Evolutionary conservation across 2,329 filamentous ascomycete species (phyloP).

Genomic region (Diplodia seriata): DNA sequence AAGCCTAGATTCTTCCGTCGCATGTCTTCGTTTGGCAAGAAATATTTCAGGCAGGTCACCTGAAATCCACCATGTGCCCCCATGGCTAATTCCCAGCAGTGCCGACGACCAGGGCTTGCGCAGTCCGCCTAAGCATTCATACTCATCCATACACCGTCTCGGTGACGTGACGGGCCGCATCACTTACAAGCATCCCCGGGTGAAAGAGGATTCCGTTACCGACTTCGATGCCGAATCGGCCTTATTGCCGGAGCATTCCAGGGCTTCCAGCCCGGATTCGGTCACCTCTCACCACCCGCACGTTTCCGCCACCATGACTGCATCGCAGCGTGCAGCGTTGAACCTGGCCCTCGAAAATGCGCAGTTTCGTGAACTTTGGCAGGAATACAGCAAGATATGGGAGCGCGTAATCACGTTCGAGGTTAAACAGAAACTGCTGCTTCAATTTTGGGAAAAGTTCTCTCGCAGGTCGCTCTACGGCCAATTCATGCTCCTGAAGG

Average conservation of each 20-base stretch:
- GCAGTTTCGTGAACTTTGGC: slow-evolving; percentile 27
- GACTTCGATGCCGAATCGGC: slow-evolving; percentile 25
- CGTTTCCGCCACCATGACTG: neutral
- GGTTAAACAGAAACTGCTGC: slow-evolving; percentile 28
- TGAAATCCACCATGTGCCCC: neutral
- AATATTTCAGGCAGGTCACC: slow-evolving; percentile 23
- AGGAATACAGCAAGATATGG: slow-evolving; percentile 19
- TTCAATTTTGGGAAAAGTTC: slow-evolving; percentile 26
- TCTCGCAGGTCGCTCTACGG: slow-evolving; percentile 22
- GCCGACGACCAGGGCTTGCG: slow-evolving; percentile 7
- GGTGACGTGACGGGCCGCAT: slow-evolving; percentile 26
- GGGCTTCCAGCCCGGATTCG: slow-evolving; percentile 30
- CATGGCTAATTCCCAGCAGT: neutral
- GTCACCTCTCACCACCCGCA: slow-evolving; percentile 21
- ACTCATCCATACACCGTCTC: slow-evolving; percentile 18
- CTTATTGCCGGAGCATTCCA: slow-evolving; percentile 17
- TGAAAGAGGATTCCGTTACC: slow-evolving; percentile 28
- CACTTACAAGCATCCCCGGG: slow-evolving; percentile 23
- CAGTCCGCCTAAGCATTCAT: slow-evolving; percentile 7
- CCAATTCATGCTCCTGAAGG: slow-evolving; percentile 10
- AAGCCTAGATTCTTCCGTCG: slow-evolving; percentile 28
- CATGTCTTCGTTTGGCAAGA: slow-evolving; percentile 17
- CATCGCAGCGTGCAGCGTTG: slow-evolving; percentile 16
- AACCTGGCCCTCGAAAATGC: slow-evolving; percentile 24
- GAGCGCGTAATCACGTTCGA: slow-evolving; percentile 28